Percentiles rank a stretch among this genome's conserved stretches.
Conservation (phyloP, 441 rosid genomes). For the Manihot esculenta region DNA sequence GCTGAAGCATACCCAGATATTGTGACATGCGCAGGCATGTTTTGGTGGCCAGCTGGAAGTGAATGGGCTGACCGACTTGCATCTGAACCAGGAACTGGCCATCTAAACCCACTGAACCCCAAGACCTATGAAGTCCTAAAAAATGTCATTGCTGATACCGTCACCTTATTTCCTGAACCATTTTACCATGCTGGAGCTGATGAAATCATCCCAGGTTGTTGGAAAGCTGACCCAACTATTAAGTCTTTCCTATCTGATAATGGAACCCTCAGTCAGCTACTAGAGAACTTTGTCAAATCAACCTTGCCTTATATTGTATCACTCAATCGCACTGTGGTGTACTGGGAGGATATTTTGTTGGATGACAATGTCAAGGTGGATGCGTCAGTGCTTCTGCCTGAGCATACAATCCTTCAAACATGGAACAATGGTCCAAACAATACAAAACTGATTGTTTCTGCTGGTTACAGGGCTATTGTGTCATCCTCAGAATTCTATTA, state of each 20-base stretch:
- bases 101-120: slow-evolving; percentile 70
- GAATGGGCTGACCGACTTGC: slow-evolving; percentile 66
- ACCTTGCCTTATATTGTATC: slow-evolving; percentile 63
- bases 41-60: slow-evolving; percentile 75
- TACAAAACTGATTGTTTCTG: slow-evolving; percentile 56
- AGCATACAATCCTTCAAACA: slow-evolving; percentile 68
- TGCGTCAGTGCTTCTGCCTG: slow-evolving; percentile 47
- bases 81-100: slow-evolving; percentile 86
- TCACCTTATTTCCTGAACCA: slow-evolving; percentile 58
- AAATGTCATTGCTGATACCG: slow-evolving; percentile 51
- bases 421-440: slow-evolving; percentile 70
- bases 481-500: slow-evolving; percentile 82
- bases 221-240: slow-evolving; percentile 65
- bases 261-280: slow-evolving; percentile 64
- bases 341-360: slow-evolving; percentile 77
- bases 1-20: slow-evolving; percentile 80
- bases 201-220: slow-evolving; percentile 71
- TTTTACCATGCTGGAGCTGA: slow-evolving; percentile 77
- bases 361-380: slow-evolving; percentile 46
- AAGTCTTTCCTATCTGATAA: slow-evolving; percentile 51
- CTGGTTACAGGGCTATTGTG: slow-evolving; percentile 67
- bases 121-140: slow-evolving; percentile 64
- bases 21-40: slow-evolving; percentile 75
- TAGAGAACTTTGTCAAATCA: slow-evolving; percentile 53
- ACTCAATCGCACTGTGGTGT: slow-evolving; percentile 60